Conservation (phyloP, 2,329 filamentous ascomycete species). For the Phialocephala subalpina region DNA sequence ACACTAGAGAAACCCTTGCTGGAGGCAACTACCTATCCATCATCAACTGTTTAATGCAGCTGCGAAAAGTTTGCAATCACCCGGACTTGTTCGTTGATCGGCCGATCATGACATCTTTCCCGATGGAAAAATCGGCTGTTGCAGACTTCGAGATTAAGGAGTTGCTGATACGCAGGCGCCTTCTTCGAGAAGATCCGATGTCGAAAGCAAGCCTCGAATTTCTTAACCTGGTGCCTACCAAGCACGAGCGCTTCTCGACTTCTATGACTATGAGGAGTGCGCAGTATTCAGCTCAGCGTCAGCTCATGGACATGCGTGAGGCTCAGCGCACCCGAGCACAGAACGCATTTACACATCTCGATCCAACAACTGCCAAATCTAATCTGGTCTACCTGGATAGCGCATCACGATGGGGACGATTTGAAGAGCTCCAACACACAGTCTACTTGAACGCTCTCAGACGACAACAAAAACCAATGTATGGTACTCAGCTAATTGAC, state of each 20-base stretch:
- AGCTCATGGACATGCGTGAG: conserved; percentile 75
- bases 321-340: conserved; percentile 71
- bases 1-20: conserved; percentile 87
- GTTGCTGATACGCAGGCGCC: conserved; percentile 68
- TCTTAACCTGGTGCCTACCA: conserved; percentile 79
- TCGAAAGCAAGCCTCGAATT: conserved; percentile 75
- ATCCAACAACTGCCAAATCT: conserved; percentile 73
- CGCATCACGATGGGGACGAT: conserved; percentile 70
- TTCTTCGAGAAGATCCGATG: conserved; percentile 70
- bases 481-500: conserved; percentile 81
- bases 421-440: conserved; percentile 82
- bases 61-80: conserved; percentile 98
- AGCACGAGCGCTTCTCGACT: conserved; percentile 70
- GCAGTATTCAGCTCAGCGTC: conserved; percentile 73
- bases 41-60: conserved; percentile 97
- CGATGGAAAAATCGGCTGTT: conserved; percentile 82
- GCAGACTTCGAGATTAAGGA: conserved; percentile 80
- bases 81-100: conserved; percentile 96
- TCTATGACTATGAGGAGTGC: conserved; percentile 62
- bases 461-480: conserved; percentile 81
- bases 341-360: conserved; percentile 60
- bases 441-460: conserved; percentile 84
- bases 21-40: conserved; percentile 97
- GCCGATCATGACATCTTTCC: conserved; percentile 96
- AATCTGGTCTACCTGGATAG: conserved; percentile 79